A percentile compares a stretch with the other conserved stretches of the same genome.
Conservation (phyloP, 306 rosid genomes). For the Boehmeria nivea region DNA sequence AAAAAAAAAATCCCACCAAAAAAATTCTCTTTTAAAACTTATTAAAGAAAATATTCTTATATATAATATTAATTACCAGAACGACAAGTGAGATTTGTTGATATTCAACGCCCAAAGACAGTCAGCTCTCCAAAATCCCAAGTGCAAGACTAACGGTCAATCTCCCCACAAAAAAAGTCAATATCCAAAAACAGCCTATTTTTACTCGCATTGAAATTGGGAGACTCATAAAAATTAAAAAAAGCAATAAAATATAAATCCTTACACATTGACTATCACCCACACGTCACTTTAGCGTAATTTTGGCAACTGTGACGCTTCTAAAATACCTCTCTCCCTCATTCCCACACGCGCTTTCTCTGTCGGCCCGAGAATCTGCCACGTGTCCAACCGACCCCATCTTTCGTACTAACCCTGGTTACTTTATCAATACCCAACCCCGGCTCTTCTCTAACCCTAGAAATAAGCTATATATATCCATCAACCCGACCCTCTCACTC, state of each 20-base stretch:
- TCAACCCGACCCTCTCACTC: not conserved
- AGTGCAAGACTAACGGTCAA: no score
- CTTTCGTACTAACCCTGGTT: conserved; percentile 7
- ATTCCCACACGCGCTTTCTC: conserved; percentile 20
- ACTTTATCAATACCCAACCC: conserved; percentile 25
- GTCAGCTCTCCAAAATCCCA: no score
- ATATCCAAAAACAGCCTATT: not conserved
- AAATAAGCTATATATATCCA: conserved; percentile 42
- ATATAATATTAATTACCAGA: no score
- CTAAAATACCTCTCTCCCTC: not conserved
- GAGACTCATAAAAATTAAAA: not conserved
- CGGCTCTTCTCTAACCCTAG: conserved; percentile 37
- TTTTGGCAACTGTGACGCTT: not conserved
- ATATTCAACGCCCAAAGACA: no score
- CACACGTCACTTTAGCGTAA: conserved; percentile 9
- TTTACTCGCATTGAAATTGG: not conserved
- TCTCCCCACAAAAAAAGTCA: not conserved
- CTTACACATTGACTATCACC: conserved; percentile 9
- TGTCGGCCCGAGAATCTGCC: conserved; percentile 33
- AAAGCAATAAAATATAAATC: not conserved
- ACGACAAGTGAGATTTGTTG: no score
- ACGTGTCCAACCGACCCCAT: conserved; percentile 29
- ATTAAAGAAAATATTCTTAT: not conserved
- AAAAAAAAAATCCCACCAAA: not conserved
- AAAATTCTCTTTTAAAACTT: not conserved